Conservation (phyloP, 1,284 basidiomycete genomes). For the Veloboletus limbatus region DNA sequence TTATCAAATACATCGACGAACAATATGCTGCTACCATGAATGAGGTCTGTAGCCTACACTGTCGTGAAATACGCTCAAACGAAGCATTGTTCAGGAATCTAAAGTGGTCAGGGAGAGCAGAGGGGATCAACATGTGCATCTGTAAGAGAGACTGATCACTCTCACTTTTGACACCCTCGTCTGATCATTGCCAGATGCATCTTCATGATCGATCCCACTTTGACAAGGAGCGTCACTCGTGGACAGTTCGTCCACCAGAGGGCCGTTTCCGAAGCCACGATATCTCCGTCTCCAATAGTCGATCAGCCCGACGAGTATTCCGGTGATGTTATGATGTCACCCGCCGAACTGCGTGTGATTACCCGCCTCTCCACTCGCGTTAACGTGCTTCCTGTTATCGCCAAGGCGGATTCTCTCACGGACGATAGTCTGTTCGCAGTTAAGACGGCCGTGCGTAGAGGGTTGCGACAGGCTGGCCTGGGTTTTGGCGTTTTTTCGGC, state of each 20-base stretch:
- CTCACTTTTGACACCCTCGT: slow-evolving; percentile 2
- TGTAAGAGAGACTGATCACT: slow-evolving; percentile 47
- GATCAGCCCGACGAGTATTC: slow-evolving; percentile 46
- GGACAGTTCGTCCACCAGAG: slow-evolving; percentile 48
- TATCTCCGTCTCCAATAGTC: slow-evolving; percentile 44
- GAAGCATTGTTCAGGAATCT: slow-evolving; percentile 55
- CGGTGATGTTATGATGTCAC: slow-evolving; percentile 58
- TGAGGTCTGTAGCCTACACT: slow-evolving; percentile 51
- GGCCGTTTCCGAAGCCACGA: slow-evolving; percentile 58
- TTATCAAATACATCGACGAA: slow-evolving; percentile 72
- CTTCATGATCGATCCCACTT: slow-evolving; percentile 78
- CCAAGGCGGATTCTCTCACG: slow-evolving; percentile 73
- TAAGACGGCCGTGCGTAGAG: slow-evolving; percentile 64
- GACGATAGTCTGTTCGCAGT: slow-evolving; percentile 64
- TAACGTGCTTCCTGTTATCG: slow-evolving; percentile 77
- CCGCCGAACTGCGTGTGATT: slow-evolving; percentile 74
- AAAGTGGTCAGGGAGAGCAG: slow-evolving; percentile 81
- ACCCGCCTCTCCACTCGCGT: slow-evolving; percentile 63
- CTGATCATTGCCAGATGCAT: slow-evolving; percentile 55
- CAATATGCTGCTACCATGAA: slow-evolving; percentile 81
- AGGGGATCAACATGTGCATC: slow-evolving; percentile 80
- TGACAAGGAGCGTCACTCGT: slow-evolving; percentile 48
- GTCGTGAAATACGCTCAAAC: background rate
- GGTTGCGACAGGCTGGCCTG: slow-evolving; percentile 59
- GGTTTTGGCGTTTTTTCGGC: slow-evolving; percentile 73